Evolutionary conservation across 2,329 filamentous ascomycete genomes (phyloP), one percentile per base, ranked within the genome.

Genomic region (Alternaria gansuensis): DNA sequence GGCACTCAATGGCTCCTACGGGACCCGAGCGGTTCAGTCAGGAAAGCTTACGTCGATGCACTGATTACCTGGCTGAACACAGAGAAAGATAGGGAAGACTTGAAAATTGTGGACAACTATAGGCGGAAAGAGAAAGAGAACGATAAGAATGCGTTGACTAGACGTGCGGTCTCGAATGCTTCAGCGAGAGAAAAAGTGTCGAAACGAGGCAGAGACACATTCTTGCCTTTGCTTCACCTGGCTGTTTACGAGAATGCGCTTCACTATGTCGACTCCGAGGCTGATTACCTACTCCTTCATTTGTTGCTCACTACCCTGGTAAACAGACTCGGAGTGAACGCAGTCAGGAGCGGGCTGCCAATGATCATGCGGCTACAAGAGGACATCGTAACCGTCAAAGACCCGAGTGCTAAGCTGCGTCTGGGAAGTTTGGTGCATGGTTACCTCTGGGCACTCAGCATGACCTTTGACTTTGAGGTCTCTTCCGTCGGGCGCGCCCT

Each of bases 1-100:
- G 92, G 92, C n/a, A 97, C 93, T 0, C 92, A 97, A 62, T 97
- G 92, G 91, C 85, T 98, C 43, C 81, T 98, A 21, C 88, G 90
- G 36, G 94, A 97, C 70, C 84, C 87, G 0, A 89, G 93, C 69
- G 87, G 87, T 31, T 84, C 87, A 31, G 93, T 98, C 33, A 87
- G 93, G 53, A 89, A 89, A 73, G 91, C 93, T 0, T 99, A 98
- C 68, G 87, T 89, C 6, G 92, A 96, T 75, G 91, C 92, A 4
- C 78, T 98, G 14, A 77, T 91, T 39, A 91, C 90, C 0, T 99
- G 94, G 93, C 82, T 97, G 51, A 87, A 90, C 56, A 82, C 89
- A n/a, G 93, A 96, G 77, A 91, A 91, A 17, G 89, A 85, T 1
- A 83, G 82, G 57, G 80, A 81, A 5, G 90, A 96, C 68, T 79